Conservation (phyloP, 257 asterid species). For the Solanum boliviense region DNA sequence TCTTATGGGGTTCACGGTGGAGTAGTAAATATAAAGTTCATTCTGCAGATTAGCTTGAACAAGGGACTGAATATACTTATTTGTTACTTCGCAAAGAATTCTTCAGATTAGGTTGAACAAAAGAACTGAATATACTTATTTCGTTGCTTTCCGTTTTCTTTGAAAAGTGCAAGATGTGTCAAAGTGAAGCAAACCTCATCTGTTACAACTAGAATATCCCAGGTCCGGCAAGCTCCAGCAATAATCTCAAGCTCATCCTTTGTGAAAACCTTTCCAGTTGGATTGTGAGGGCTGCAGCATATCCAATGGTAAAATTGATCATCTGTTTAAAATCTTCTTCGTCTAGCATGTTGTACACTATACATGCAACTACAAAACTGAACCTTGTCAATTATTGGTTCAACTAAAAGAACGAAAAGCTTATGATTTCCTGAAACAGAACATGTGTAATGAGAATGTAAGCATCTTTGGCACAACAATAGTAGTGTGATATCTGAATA, state of each 20-base stretch:
- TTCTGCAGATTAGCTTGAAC: not conserved
- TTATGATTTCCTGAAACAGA: not conserved
- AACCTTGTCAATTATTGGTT: not conserved
- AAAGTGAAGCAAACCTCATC: constrained; percentile 57
- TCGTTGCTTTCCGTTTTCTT: not conserved
- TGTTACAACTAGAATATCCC: constrained; percentile 73
- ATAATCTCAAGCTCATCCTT: constrained; percentile 72
- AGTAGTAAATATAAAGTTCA: not conserved
- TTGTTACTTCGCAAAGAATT: not conserved
- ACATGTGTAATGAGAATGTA: not conserved
- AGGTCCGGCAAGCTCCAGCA: constrained; percentile 65
- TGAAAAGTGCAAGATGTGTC: not conserved
- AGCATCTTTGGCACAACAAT: not conserved
- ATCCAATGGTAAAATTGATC: not conserved
- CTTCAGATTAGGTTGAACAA: not conserved
- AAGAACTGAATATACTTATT: not conserved
- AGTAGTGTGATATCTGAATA: not conserved
- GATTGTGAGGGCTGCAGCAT: constrained; percentile 86
- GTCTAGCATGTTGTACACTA: not conserved
- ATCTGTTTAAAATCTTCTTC: not conserved
- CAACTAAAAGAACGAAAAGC: not conserved
- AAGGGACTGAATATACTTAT: not conserved
- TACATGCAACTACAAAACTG: not conserved
- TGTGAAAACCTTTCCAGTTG: constrained; percentile 82
- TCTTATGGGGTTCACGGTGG: not conserved